Conservation (phyloP, 2,329 filamentous ascomycete genomes). For the Colletotrichum orchidophilum region DNA sequence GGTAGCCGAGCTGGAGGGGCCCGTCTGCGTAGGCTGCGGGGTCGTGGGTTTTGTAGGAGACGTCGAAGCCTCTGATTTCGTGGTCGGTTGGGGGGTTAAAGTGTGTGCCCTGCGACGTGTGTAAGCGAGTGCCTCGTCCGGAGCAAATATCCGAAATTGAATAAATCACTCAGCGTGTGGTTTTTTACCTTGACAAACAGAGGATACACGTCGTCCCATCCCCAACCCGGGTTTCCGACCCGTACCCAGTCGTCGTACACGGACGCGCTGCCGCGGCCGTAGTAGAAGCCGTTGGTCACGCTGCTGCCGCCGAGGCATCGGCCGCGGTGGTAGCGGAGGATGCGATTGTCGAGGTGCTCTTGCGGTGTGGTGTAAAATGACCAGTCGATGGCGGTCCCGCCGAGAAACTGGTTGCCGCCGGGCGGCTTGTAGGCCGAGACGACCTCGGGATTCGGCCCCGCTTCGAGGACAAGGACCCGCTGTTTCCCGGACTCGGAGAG, state of each 20-base stretch:
- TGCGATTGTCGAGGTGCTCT: constrained; percentile 40
- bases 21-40: constrained; percentile 38
- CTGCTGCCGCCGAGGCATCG: constrained; percentile 44
- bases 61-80: constrained; percentile 37
- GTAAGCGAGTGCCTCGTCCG: background rate
- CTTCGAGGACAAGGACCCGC: constrained; percentile 39
- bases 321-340: constrained; percentile 42
- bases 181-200: constrained; percentile 36
- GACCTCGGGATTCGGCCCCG: constrained; percentile 37
- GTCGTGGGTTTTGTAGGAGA: constrained; percentile 40
- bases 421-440: constrained; percentile 38
- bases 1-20: constrained; percentile 38
- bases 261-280: constrained; percentile 41
- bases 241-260: constrained; percentile 45
- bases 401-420: constrained; percentile 39
- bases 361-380: constrained; percentile 38
- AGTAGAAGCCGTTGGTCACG: constrained; percentile 44
- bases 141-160: background rate
- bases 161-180: too few species aligned
- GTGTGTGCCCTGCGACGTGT: constrained; percentile 32
- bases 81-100: constrained; percentile 38
- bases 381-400: constrained; percentile 39
- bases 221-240: constrained; percentile 44
- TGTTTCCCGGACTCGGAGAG: constrained; percentile 37
- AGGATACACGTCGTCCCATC: constrained; percentile 40